Conservation (phyloP, 2,329 filamentous ascomycete species). For the Pestalotiopsis sp. region DNA sequence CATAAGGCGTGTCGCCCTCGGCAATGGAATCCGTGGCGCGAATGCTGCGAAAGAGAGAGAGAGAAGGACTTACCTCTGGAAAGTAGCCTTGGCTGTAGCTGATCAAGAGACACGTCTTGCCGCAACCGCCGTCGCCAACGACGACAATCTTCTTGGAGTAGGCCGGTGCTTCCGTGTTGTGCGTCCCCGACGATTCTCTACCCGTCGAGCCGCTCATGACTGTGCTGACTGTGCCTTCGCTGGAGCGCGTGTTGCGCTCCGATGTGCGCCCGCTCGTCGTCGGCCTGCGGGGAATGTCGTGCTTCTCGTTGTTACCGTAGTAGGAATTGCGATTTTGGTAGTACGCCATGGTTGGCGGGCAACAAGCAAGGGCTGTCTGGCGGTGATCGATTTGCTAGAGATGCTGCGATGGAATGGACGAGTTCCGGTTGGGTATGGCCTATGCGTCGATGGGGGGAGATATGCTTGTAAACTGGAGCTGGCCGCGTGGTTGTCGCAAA, state of each 20-base stretch:
- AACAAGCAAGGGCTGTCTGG: not conserved
- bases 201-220: constrained; percentile 76
- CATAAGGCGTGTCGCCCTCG: not conserved
- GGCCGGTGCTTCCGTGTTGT: constrained; percentile 85
- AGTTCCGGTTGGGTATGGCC: not conserved
- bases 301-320: constrained; percentile 47
- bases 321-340: constrained; percentile 57
- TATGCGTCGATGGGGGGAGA: not conserved
- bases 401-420: not conserved
- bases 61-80: constrained; percentile 73
- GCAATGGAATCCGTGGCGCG: not conserved
- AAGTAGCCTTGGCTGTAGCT: constrained; percentile 99
- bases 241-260: constrained; percentile 66
- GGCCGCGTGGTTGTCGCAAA: not conserved
- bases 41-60: not conserved
- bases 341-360: constrained; percentile 47
- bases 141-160: constrained; percentile 99
- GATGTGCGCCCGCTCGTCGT: constrained; percentile 42
- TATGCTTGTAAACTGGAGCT: not conserved
- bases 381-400: not conserved
- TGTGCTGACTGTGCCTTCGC: constrained; percentile 89
- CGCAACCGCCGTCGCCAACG: constrained; percentile 95
- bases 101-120: constrained; percentile 97
- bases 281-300: constrained; percentile 40
- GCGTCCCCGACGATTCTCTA: constrained; percentile 77